phyloP scores from a whole-genome alignment of 2,329 filamentous ascomycete species.

The Aspergillus texensis region DNA sequence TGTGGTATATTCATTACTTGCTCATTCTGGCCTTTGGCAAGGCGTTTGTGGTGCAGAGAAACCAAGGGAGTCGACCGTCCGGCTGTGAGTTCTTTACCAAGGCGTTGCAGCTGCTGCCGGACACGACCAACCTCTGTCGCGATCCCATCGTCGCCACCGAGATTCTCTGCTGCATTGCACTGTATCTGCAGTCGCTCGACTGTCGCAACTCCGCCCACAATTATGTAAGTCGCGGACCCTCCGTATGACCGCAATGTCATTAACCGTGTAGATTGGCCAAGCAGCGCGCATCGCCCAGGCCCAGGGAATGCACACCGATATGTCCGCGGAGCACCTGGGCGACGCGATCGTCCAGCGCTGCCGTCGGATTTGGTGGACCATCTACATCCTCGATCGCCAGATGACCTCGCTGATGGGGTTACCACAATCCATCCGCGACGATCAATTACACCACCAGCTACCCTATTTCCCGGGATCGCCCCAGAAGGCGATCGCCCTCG shows the following conservation, averaged over 20 bases:
- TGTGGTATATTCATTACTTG: conserved; percentile 59
- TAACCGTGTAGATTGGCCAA: conserved; percentile 48
- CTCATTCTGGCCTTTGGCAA: conserved; percentile 60
- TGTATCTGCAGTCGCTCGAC: conserved; percentile 58
- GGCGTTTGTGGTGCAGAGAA: conserved; percentile 50
- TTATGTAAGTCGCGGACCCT: conserved; percentile 37
- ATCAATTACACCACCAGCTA: conserved; percentile 54
- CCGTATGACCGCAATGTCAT: not conserved
- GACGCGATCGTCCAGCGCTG: conserved; percentile 49
- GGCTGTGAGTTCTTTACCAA: conserved; percentile 53
- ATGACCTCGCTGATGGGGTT: conserved; percentile 59
- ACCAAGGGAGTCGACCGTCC: conserved; percentile 43
- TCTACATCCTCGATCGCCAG: conserved; percentile 57
- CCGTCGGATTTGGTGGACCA: conserved; percentile 58
- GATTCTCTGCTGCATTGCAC: conserved; percentile 54
- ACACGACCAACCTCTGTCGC: conserved; percentile 43
- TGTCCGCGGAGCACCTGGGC: conserved; percentile 48
- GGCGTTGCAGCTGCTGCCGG: conserved; percentile 49
- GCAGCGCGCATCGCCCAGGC: conserved; percentile 54
- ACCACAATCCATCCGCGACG: conserved; percentile 53
- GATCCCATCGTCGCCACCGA: conserved; percentile 53
- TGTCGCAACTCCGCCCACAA: conserved; percentile 51
- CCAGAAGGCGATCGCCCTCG: conserved; percentile 44
- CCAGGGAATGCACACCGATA: conserved; percentile 57
- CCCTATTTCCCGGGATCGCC: conserved; percentile 46